Evolutionary conservation across 1,284 basidiomycete genomes (phyloP).

Genomic region (Fistulinella staudtii): DNA sequence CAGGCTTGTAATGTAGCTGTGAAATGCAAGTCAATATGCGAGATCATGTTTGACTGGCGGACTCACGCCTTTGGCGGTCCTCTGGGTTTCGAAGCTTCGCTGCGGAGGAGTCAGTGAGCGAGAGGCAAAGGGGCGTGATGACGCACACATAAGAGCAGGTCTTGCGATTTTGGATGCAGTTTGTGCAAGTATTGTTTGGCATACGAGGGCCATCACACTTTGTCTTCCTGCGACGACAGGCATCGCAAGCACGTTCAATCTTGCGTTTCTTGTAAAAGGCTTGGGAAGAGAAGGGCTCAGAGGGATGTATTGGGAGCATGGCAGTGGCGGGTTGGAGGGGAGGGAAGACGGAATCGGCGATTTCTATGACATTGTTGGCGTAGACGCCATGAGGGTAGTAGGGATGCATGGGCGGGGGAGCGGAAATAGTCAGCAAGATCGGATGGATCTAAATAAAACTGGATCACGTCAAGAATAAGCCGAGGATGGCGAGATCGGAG

Average conservation of each 20-base stretch:
- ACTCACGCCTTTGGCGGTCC: constrained; percentile 81
- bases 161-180: constrained; percentile 62
- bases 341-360: constrained; percentile 19
- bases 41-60: background rate
- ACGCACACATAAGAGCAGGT: constrained; percentile 73
- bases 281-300: constrained; percentile 6
- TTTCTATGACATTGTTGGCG: constrained; percentile 29
- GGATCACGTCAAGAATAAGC: background rate
- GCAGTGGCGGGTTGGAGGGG: constrained; percentile 5
- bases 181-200: constrained; percentile 62
- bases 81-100: constrained; percentile 74
- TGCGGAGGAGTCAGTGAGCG: constrained; percentile 23
- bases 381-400: constrained; percentile 13
- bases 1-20: constrained; percentile 69
- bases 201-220: constrained; percentile 67
- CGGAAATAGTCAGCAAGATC: background rate
- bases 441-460: constrained; percentile 7
- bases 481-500: background rate
- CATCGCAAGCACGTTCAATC: constrained; percentile 69
- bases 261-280: constrained; percentile 46
- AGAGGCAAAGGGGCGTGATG: background rate
- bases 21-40: background rate
- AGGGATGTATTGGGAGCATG: constrained; percentile 10
- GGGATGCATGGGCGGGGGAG: constrained; percentile 22
- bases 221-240: constrained; percentile 63